phyloP scores from a whole-genome alignment of 495 filamentous ascomycete species.

The Neurospora pannonica region DNA sequence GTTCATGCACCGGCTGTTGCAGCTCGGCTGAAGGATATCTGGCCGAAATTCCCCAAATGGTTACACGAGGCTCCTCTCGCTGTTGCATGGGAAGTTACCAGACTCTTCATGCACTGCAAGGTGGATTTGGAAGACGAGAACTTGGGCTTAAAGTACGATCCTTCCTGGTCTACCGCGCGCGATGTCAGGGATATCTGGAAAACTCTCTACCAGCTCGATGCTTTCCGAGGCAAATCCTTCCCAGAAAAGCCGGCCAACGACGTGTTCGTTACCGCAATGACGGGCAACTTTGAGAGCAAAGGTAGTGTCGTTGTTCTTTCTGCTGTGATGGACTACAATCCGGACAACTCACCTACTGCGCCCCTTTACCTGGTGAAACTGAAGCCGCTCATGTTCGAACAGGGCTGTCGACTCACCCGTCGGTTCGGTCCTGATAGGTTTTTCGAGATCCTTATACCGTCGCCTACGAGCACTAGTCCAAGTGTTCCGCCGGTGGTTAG shows the following conservation, averaged over 20 bases:
- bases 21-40: constrained; percentile 17
- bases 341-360: constrained; percentile 11
- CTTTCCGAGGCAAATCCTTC: constrained; percentile 30
- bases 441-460: constrained; percentile 33
- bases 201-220: constrained; percentile 18
- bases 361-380: constrained; percentile 30
- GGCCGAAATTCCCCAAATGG: constrained; percentile 27
- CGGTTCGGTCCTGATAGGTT: constrained; percentile 40
- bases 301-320: constrained; percentile 28
- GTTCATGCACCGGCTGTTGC: background rate
- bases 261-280: constrained; percentile 26
- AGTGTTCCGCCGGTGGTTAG: constrained; percentile 10
- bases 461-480: constrained; percentile 6
- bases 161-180: constrained; percentile 22
- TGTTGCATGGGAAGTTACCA: constrained; percentile 37
- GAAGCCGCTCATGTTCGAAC: constrained; percentile 30
- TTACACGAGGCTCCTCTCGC: constrained; percentile 30
- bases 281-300: constrained; percentile 22
- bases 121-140: constrained; percentile 21
- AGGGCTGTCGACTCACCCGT: constrained; percentile 33
- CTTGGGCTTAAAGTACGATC: constrained; percentile 22
- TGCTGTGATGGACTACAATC: constrained; percentile 24
- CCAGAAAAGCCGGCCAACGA: constrained; percentile 28
- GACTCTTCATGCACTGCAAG: constrained; percentile 33
- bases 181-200: constrained; percentile 24